phyloP scores from a whole-genome alignment of 768 basidiomycete species.

The Termitomyces sp. region DNA sequence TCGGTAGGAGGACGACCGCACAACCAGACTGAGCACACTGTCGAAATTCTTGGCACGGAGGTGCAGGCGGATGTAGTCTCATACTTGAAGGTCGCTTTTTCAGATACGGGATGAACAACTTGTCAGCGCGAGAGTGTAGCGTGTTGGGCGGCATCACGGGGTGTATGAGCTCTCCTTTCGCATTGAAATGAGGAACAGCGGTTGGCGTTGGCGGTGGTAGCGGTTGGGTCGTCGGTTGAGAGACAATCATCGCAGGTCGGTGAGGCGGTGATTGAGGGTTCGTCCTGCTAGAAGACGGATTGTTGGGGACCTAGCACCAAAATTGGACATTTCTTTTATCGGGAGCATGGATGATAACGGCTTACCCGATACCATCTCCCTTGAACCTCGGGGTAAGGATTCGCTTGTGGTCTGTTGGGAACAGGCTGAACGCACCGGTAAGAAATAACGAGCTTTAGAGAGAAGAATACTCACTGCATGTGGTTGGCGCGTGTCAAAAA shows the following conservation, averaged over 20 bases:
- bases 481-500: not conserved
- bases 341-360: not conserved
- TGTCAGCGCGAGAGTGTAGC: not conserved
- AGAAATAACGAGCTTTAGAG: not conserved
- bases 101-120: not conserved
- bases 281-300: not conserved
- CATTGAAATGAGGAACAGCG: conserved; percentile 14
- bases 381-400: not conserved
- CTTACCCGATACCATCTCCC: conserved; percentile 5
- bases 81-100: not conserved
- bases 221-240: not conserved
- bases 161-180: conserved; percentile 13
- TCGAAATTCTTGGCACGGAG: not conserved
- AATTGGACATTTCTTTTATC: not conserved
- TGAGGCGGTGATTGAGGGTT: not conserved
- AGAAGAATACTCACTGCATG: not conserved
- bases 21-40: conserved; percentile 11
- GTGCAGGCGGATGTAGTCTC: not conserved
- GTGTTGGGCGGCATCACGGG: not conserved
- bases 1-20: not conserved
- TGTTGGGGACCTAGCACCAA: not conserved
- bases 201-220: not conserved
- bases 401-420: not conserved
- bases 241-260: not conserved
- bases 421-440: not conserved